These are phyloP conservation scores for Hansenula sp. DNA, from an alignment of 1,139 yeast genomes.

Conservation along the genomic window DNA sequence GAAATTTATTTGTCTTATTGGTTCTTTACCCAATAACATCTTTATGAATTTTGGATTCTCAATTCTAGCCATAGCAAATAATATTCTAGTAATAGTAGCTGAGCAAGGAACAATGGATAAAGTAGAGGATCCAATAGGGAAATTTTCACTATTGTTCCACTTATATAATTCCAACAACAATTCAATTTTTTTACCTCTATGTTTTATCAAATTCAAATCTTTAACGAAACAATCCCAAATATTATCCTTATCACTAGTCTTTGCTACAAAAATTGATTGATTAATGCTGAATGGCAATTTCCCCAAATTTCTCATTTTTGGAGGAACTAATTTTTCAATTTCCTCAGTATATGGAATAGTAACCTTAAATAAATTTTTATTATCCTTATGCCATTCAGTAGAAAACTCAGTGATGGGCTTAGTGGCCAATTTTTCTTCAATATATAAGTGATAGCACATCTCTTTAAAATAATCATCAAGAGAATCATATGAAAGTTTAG, in stretches of 20 bases:
- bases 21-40: slow-evolving; percentile 56
- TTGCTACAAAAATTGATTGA: slow-evolving; percentile 39
- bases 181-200: slow-evolving; percentile 31
- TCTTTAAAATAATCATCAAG: slow-evolving; percentile 52
- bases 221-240: slow-evolving; percentile 46
- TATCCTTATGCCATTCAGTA: slow-evolving; percentile 49
- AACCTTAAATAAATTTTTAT: slow-evolving; percentile 33
- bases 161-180: slow-evolving; percentile 47
- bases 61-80: slow-evolving; percentile 59
- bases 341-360: slow-evolving; percentile 25
- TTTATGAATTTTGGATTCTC: slow-evolving; percentile 53
- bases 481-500: slow-evolving; percentile 44
- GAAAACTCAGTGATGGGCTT: slow-evolving; percentile 44
- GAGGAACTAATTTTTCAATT: slow-evolving; percentile 30
- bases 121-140: slow-evolving; percentile 36
- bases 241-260: slow-evolving; percentile 28
- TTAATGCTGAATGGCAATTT: slow-evolving; percentile 37
- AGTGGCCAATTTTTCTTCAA: slow-evolving; percentile 50
- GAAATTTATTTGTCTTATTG: slow-evolving; percentile 55
- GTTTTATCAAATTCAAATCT: slow-evolving; percentile 28
- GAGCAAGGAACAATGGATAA: slow-evolving; percentile 58
- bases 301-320: slow-evolving; percentile 32
- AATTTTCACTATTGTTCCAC: slow-evolving; percentile 46
- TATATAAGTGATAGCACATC: slow-evolving; percentile 55
- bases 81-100: slow-evolving; percentile 56